Conservation (phyloP, 805 yeast species). For the Dipodascopsis uninucleata region DNA sequence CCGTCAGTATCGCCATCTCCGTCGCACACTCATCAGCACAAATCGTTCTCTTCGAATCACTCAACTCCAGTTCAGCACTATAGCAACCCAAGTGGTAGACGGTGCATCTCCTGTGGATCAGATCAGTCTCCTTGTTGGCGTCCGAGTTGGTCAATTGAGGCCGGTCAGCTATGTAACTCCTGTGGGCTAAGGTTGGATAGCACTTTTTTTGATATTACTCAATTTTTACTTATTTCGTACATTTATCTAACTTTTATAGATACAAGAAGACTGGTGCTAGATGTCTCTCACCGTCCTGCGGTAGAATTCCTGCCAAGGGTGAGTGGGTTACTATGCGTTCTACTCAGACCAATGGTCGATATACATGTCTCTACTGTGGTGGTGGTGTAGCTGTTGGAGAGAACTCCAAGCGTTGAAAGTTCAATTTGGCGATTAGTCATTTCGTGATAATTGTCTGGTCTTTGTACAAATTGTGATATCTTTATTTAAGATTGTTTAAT, state of each 20-base stretch:
- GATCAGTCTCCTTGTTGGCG: constrained; percentile 97
- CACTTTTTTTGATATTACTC: neutral
- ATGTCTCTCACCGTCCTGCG: constrained; percentile 70
- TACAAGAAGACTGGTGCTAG: constrained; percentile 92
- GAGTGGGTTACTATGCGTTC: constrained; percentile 76
- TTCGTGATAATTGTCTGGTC: no score
- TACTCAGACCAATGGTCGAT: constrained; percentile 34
- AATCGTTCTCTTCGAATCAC: constrained; percentile 7
- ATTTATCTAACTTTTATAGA: constrained; percentile 36
- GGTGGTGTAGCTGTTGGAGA: constrained; percentile 43
- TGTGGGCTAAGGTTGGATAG: constrained; percentile 61
- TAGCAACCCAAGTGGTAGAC: constrained; percentile 38
- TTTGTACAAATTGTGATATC: neutral
- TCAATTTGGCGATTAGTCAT: no score
- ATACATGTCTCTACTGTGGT: constrained; percentile 55
- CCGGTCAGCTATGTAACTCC: constrained; percentile 95
- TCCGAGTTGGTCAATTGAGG: constrained; percentile 87
- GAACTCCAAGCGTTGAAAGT: constrained; percentile 18
- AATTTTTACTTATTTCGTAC: no score
- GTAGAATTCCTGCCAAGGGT: constrained; percentile 92
- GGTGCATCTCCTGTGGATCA: constrained; percentile 86
- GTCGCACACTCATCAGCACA: neutral
- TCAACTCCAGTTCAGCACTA: constrained; percentile 8
- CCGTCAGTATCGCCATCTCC: constrained; percentile 20
- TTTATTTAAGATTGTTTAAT: neutral